phyloP scores from a whole-genome alignment of 1,139 yeast genomes.

The Blastobotrys capitulatus region DNA sequence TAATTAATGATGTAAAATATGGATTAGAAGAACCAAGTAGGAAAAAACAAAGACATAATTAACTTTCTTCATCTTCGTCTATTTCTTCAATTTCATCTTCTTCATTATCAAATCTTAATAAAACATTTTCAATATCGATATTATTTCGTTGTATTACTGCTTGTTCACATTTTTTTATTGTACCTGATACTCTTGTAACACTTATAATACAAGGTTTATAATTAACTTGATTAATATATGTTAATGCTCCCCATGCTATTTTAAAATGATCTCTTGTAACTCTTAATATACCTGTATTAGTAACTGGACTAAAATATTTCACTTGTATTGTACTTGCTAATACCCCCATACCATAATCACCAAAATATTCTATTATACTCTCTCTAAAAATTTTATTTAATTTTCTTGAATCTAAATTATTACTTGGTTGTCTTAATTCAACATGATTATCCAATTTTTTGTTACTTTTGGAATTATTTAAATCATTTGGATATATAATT shows the following conservation, averaged over 20 bases:
- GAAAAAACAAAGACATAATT: conserved; percentile 3
- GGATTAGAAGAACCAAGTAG: conserved; percentile 4
- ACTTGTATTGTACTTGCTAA: conserved; percentile 52
- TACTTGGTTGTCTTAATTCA: conserved; percentile 20
- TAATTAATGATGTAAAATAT: conserved; percentile 26
- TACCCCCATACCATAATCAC: conserved; percentile 72
- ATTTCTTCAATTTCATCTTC: not conserved
- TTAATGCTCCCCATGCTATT: conserved; percentile 61
- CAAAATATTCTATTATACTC: conserved; percentile 57
- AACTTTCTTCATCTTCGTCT: too few species aligned
- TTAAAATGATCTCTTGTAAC: conserved; percentile 65
- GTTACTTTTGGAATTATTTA: conserved; percentile 30
- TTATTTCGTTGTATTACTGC: conserved; percentile 40
- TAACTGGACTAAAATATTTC: conserved; percentile 74
- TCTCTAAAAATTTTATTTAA: conserved; percentile 43
- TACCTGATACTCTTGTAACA: conserved; percentile 74
- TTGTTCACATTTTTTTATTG: conserved; percentile 79
- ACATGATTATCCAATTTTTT: conserved; percentile 31
- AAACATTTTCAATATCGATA: conserved; percentile 22
- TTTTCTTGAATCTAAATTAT: conserved; percentile 21
- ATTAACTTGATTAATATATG: conserved; percentile 53
- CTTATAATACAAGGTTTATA: conserved; percentile 52
- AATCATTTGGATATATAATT: conserved; percentile 51
- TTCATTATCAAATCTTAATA: conserved; percentile 4
- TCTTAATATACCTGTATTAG: conserved; percentile 80